These are phyloP conservation scores for Brettanomyces naardenensis DNA, from an alignment of 805 yeast species.

Conservation along the genomic window DNA sequence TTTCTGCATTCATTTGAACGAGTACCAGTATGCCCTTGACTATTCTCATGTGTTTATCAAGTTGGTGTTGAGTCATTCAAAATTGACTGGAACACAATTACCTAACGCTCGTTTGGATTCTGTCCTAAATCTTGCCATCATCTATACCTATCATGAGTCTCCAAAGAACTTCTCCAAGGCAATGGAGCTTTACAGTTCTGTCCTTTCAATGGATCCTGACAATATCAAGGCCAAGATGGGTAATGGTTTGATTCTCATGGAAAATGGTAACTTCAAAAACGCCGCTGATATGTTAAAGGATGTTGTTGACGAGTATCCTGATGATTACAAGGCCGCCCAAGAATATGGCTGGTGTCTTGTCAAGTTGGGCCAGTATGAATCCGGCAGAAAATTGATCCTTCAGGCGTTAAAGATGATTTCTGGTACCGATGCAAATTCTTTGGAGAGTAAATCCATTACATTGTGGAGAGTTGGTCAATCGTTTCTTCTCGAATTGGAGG, in stretches of 20 bases:
- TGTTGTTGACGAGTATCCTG: constrained; percentile 42
- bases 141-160: constrained; percentile 79
- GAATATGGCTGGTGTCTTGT: constrained; percentile 79
- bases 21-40: constrained; percentile 55
- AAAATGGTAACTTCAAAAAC: constrained; percentile 45
- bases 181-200: constrained; percentile 55
- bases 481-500: constrained; percentile 30
- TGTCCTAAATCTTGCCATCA: constrained; percentile 59
- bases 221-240: constrained; percentile 65
- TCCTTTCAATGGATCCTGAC: constrained; percentile 34
- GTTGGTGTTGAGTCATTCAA: constrained; percentile 39
- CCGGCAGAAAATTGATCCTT: constrained; percentile 46
- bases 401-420: constrained; percentile 33
- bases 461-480: constrained; percentile 74
- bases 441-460: constrained; percentile 50
- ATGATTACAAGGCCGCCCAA: constrained; percentile 49
- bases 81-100: constrained; percentile 40
- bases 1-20: constrained; percentile 51
- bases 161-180: constrained; percentile 84
- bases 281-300: constrained; percentile 48
- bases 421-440: constrained; percentile 45
- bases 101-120: constrained; percentile 49
- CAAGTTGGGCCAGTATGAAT: constrained; percentile 37
- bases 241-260: constrained; percentile 68
- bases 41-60: constrained; percentile 54